Evolutionary conservation across 1,284 basidiomycete genomes (phyloP), one percentile per base, ranked within the genome.

Genomic region (Austroboletus niveus): DNA sequence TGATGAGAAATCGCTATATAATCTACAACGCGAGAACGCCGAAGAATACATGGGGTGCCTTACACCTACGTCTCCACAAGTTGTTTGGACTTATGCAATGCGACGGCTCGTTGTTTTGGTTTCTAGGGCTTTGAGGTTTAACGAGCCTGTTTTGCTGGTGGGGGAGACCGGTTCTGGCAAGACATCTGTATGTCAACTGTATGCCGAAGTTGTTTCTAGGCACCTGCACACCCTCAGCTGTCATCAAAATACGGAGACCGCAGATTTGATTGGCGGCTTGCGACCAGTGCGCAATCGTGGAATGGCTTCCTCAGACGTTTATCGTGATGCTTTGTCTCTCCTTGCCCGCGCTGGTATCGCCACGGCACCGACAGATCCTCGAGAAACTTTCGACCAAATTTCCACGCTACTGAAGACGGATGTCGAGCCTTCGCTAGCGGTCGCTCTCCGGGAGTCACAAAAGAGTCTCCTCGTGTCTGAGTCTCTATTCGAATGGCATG

Each of bases 211-310:
- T 4, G 75, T 84, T 27, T 73, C 73, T 31, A 84, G 84, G 59
- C 73, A 72, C 38, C 75, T 99, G 15, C 77, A 89, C 59, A 80
- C 84, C 8, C 82, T 99, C 61, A 98, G 93, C 64, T 99, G 96
- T 65, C 97, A 99, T 69, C 95, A 98, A 69, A 99, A 98, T 66
- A 99, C 96, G n/a, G 97, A 99, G 72, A 97, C 96, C 0, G 93
- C 96, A 8, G 97, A 99, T 70, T 76, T 99, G 38, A 91, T 99
- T 45, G 97, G 97, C 36, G 92, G 94, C 32, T 83, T 98, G 62
- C 82, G 97, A 35, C 97, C 97, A 3, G 75, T 96, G n/a, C 85
- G 97, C 24, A 94, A 94, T 70, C 85, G 91, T 35, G 70, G 69
- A 39, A 63, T 73, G 4, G 43, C 72, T 14, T 78, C 82, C 57